A percentile compares a stretch with the other conserved stretches of the same genome.
Evolutionary conservation across 768 basidiomycete species (phyloP).

Genomic region (Pleurotus cornucopiae): DNA sequence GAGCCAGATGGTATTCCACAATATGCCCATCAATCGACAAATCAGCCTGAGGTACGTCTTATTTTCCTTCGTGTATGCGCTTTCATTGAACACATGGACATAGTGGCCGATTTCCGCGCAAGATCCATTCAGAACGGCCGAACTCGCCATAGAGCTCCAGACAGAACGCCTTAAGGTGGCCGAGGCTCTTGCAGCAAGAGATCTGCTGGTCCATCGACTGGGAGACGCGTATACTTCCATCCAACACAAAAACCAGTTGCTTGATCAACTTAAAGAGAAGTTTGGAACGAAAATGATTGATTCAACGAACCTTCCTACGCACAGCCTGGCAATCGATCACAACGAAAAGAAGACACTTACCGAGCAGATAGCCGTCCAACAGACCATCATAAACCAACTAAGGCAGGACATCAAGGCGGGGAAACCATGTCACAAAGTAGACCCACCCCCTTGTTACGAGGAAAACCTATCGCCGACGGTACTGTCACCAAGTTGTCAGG

Average conservation of each 20-base stretch:
- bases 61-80: too few species aligned
- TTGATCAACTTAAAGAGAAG: conserved; percentile 40
- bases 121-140: conserved; percentile 44
- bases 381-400: conserved; percentile 33
- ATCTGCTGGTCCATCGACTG: conserved; percentile 54
- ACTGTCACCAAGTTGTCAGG: background rate
- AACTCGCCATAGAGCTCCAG: conserved; percentile 52
- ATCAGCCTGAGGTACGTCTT: too few species aligned
- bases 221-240: conserved; percentile 56
- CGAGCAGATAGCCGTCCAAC: conserved; percentile 34
- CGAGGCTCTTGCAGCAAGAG: conserved; percentile 62
- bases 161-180: conserved; percentile 45
- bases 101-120: conserved; percentile 11
- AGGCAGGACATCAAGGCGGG: conserved; percentile 29
- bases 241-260: conserved; percentile 51
- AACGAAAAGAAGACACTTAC: conserved; percentile 22
- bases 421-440: conserved; percentile 20
- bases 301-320: conserved; percentile 13
- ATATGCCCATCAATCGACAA: too few species aligned
- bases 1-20: background rate
- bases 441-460: conserved; percentile 34
- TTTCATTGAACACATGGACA: too few species aligned
- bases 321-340: conserved; percentile 15
- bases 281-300: background rate
- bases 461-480: conserved; percentile 12